Base-by-base conservation (phyloP, 1,139 yeast species). In the Geotrichum phurueaensis region DNA sequence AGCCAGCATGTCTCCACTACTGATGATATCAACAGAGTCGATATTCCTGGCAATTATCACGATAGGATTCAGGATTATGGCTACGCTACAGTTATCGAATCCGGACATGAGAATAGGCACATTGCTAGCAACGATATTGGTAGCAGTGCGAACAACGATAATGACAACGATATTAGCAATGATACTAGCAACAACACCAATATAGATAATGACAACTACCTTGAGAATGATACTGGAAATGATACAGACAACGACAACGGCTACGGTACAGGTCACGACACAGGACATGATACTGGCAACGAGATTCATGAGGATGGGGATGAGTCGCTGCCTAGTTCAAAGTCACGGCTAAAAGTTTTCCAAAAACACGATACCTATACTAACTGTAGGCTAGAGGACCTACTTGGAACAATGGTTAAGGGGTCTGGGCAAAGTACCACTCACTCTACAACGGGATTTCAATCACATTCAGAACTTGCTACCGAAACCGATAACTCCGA, bases 311-410 rank as follows among this genome's bases (percentile, higher is more conserved):
- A 47, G 13, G 47, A 52, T 36, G 54, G 23, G 3, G 39, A 52
- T 53, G 9, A 39, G 18, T 39, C 47, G 5, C 47, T 39, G n/a
- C 47, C 47, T 7, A 39, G 47, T 36, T 55, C 54, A 15, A 49
- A 36, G 43, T 56, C 63, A 10, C 51, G 54, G 27, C 58, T 61
- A 1, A 61, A 61, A 36, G 60, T 61, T 10, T 61, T 61, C 31
- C 53, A 53, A 25, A 54, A 54, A 9, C 58, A 61, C 39, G 63
- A 61, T 29, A 58, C 63, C 6, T 61, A 57, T 53, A 61, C 63
- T 12, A 53, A 61, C 36, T 33, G 50, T 12, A 39, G 53, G 22
- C 36, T 61, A 15, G 61, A 56, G 25, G 53, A 56, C 48, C 20
- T 61, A 2, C 47, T 61, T 12, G 60, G 56, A 10, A 36, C 51